Conservation (phyloP, 345 rosid species). For the Citrus trifoliata region DNA sequence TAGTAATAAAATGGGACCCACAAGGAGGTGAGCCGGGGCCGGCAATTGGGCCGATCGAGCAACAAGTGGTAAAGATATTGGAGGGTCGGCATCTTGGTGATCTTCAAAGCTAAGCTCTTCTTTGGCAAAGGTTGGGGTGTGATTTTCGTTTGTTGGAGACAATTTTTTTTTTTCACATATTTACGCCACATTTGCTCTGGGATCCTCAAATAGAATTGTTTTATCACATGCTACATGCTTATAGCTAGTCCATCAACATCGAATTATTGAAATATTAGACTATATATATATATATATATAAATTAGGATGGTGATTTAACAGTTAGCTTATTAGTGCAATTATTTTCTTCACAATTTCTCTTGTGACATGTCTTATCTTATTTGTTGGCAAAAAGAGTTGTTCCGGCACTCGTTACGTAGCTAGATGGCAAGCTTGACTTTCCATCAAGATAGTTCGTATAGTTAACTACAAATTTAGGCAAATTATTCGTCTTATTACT, state of each 20-base stretch:
- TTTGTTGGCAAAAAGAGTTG: too few species aligned
- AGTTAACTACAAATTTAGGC: neutral
- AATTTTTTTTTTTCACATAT: neutral
- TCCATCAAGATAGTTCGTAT: too few species aligned
- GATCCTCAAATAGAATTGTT: neutral
- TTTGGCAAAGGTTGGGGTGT: neutral
- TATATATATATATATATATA: too few species aligned
- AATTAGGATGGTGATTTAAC: neutral
- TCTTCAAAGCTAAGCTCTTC: slow-evolving; percentile 19
- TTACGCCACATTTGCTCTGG: neutral
- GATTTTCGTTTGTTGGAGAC: slow-evolving; percentile 7
- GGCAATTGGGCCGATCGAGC: neutral
- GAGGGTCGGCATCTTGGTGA: slow-evolving; percentile 3
- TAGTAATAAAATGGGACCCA: neutral
- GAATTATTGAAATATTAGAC: neutral
- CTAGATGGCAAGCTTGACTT: neutral
- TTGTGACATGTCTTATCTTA: neutral
- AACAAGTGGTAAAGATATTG: slow-evolving; percentile 2
- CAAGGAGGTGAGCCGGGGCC: slow-evolving; percentile 12
- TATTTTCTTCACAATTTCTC: neutral
- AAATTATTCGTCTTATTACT: neutral
- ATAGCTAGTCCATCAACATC: neutral
- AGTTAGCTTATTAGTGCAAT: too few species aligned
- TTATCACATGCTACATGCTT: neutral
- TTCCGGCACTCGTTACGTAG: neutral